phyloP scores from a whole-genome alignment of 2,329 filamentous ascomycete genomes.

The Meredithiella fracta region DNA sequence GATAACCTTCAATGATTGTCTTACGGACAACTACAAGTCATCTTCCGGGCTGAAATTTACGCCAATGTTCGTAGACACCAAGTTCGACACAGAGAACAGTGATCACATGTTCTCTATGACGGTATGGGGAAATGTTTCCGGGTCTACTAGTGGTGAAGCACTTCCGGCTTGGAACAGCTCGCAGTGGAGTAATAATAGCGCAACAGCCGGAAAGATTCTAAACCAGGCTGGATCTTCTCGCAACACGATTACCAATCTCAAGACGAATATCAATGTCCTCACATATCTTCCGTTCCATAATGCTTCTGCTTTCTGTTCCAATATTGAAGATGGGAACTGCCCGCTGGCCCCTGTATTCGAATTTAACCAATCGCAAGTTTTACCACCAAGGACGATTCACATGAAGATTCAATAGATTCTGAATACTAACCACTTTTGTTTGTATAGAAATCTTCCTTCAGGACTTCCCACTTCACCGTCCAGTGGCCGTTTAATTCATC shows the following conservation, averaged over 20 bases:
- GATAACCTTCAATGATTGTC: slow-evolving; percentile 72
- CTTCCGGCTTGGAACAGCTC: slow-evolving; percentile 45
- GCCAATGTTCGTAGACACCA: slow-evolving; percentile 57
- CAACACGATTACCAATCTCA: slow-evolving; percentile 50
- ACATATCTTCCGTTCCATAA: slow-evolving; percentile 54
- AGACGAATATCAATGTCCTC: slow-evolving; percentile 54
- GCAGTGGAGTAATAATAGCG: slow-evolving; percentile 43
- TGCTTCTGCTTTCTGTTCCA: slow-evolving; percentile 48
- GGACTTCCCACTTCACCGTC: slow-evolving; percentile 54
- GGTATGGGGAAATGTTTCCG: slow-evolving; percentile 82
- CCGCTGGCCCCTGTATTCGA: slow-evolving; percentile 61
- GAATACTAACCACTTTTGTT: not conserved
- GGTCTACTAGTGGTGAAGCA: slow-evolving; percentile 37
- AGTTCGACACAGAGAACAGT: slow-evolving; percentile 46
- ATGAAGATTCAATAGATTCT: not conserved
- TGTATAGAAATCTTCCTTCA: slow-evolving; percentile 23
- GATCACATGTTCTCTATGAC: slow-evolving; percentile 56
- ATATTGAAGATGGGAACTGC: slow-evolving; percentile 46
- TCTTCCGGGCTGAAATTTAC: slow-evolving; percentile 60
- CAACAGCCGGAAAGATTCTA: slow-evolving; percentile 60
- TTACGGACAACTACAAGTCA: slow-evolving; percentile 42
- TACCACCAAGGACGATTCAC: not conserved
- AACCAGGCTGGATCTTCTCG: slow-evolving; percentile 35
- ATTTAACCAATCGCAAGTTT: slow-evolving; percentile 24
- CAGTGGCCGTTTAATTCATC: slow-evolving; percentile 60